A percentile compares a stretch with the other conserved stretches of the same genome.
These are phyloP conservation scores for Botryotinia calthae DNA, from an alignment of 2,329 filamentous ascomycete genomes.

Conservation along the genomic window DNA sequence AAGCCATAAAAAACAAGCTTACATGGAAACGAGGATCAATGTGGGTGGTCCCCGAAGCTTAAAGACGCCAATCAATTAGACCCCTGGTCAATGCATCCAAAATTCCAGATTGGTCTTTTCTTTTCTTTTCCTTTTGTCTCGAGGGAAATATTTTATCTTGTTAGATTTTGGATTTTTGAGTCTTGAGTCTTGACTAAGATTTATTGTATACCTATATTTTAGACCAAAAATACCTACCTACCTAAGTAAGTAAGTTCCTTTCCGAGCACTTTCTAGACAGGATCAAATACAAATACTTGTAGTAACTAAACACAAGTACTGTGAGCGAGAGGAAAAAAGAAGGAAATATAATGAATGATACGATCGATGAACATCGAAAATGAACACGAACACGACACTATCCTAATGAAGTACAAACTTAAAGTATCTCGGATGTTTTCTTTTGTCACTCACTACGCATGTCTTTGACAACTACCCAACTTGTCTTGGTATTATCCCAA, in stretches of 20 bases:
- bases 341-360: background rate
- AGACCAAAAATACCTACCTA: background rate
- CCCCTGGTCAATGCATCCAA: conserved; percentile 16
- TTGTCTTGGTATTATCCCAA: conserved; percentile 1
- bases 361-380: background rate
- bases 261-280: background rate
- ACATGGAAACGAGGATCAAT: conserved; percentile 10
- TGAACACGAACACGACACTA: conserved; percentile 5
- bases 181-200: background rate
- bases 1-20: conserved; percentile 8
- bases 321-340: background rate
- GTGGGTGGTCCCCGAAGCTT: conserved; percentile 20
- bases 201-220: background rate
- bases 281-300: background rate
- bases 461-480: conserved; percentile 2
- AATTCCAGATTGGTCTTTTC: conserved; percentile 10
- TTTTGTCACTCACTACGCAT: conserved; percentile 7
- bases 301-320: background rate
- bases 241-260: background rate
- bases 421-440: conserved; percentile 3
- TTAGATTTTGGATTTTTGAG: background rate
- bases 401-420: background rate
- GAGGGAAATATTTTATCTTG: background rate
- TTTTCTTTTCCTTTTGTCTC: background rate
- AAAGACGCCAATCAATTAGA: conserved; percentile 19